phyloP scores from a whole-genome alignment of 305 asterid species.

The Rubia peregrina region DNA sequence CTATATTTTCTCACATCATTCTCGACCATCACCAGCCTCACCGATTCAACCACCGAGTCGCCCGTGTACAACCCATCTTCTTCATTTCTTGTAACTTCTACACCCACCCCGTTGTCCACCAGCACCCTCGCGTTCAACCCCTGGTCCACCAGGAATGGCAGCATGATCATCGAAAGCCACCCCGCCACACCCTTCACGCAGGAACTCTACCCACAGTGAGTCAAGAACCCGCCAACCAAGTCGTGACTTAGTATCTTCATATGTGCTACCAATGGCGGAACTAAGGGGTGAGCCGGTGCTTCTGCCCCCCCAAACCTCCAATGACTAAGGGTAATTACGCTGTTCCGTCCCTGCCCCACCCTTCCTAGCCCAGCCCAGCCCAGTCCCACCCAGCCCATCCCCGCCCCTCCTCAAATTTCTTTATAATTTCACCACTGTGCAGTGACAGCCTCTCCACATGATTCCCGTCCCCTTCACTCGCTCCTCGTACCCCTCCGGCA shows the following conservation, averaged over 20 bases:
- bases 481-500: constrained; percentile 18
- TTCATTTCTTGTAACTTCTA: constrained; percentile 27
- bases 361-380: too few species aligned
- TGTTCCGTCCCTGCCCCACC: too few species aligned
- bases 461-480: constrained; percentile 16
- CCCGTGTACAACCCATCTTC: constrained; percentile 27
- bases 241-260: neutral
- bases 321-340: too few species aligned
- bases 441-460: constrained; percentile 13
- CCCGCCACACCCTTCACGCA: constrained; percentile 8
- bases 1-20: constrained; percentile 14
- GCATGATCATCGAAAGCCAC: constrained; percentile 9
- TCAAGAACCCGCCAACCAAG: constrained; percentile 19
- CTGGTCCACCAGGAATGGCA: constrained; percentile 25
- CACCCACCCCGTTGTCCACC: constrained; percentile 23
- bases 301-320: too few species aligned
- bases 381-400: too few species aligned
- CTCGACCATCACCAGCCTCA: constrained; percentile 27
- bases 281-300: too few species aligned
- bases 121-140: constrained; percentile 33
- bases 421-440: too few species aligned
- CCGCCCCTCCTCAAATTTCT: too few species aligned
- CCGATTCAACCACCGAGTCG: constrained; percentile 19
- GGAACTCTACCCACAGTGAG: constrained; percentile 24
- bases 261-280: too few species aligned